Evolutionary conservation across 2,329 filamentous ascomycete species (phyloP).

Genomic region (Alternaria novae-zelandiae): DNA sequence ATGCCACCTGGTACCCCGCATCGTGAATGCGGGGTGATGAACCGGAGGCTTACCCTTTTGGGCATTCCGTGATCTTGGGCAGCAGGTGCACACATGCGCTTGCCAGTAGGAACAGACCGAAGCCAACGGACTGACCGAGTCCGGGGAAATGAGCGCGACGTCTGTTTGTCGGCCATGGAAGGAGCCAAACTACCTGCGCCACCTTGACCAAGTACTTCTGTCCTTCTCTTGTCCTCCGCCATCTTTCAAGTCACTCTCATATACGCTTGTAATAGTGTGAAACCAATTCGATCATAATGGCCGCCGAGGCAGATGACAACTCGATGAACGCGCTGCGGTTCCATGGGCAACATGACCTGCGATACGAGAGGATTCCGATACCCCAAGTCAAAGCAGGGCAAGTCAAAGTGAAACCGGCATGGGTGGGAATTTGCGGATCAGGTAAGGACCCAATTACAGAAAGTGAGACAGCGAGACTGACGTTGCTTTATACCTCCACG

Average conservation of each 20-base stretch:
- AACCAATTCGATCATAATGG: not conserved
- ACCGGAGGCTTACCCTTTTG: slow-evolving; percentile 24
- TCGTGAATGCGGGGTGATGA: slow-evolving; percentile 29
- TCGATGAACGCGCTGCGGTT: slow-evolving; percentile 57
- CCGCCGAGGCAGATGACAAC: slow-evolving; percentile 14
- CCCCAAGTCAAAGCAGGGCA: slow-evolving; percentile 50
- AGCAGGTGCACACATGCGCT: slow-evolving; percentile 13
- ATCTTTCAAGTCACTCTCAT: not conserved
- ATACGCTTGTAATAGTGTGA: not conserved
- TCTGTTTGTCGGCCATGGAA: not conserved
- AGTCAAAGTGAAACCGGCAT: slow-evolving; percentile 52
- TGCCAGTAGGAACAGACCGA: slow-evolving; percentile 5
- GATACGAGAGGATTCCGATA: slow-evolving; percentile 52
- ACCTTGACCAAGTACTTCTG: not conserved
- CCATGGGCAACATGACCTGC: slow-evolving; percentile 53
- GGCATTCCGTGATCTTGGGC: slow-evolving; percentile 22
- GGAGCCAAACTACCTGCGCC: not conserved
- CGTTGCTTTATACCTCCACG: slow-evolving; percentile 50
- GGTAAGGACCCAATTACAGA: slow-evolving; percentile 25
- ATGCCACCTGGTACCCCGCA: slow-evolving; percentile 22
- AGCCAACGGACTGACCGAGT: not conserved
- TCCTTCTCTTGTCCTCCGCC: not conserved
- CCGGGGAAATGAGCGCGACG: slow-evolving; percentile 1
- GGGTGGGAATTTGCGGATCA: slow-evolving; percentile 53
- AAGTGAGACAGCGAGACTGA: slow-evolving; percentile 1